Percentiles rank a stretch among this genome's conserved stretches.
phyloP scores from a whole-genome alignment of 345 rosid species.

The Syzygium oleosum region DNA sequence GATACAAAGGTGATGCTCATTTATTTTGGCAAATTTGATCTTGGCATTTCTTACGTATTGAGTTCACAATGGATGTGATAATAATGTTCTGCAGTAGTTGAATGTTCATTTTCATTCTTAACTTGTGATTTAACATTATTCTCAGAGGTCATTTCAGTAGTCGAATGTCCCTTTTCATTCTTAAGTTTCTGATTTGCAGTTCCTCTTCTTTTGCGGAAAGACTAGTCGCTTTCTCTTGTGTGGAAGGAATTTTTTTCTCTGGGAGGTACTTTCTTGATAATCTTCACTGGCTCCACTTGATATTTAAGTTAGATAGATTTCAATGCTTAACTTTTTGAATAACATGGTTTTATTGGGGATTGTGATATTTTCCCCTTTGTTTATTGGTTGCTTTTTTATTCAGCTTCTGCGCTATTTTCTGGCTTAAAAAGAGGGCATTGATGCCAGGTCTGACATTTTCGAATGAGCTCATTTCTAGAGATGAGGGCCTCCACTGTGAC shows the following conservation, averaged over 20 bases:
- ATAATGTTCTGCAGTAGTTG: background rate
- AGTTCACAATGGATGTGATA: background rate
- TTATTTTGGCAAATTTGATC: background rate
- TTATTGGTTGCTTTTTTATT: slow-evolving; percentile 2
- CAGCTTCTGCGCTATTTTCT: slow-evolving; percentile 95
- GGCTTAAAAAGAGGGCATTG: slow-evolving; percentile 94
- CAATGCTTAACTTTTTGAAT: background rate
- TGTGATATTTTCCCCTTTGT: background rate
- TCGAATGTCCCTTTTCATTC: background rate
- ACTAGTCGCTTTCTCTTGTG: slow-evolving; percentile 82
- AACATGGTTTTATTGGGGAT: background rate
- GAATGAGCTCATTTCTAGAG: slow-evolving; percentile 91
- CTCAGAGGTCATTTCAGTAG: background rate
- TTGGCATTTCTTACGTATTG: background rate
- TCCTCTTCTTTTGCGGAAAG: slow-evolving; percentile 68
- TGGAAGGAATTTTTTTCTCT: slow-evolving; percentile 91
- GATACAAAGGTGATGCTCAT: slow-evolving; percentile 50
- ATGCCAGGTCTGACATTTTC: slow-evolving; percentile 97
- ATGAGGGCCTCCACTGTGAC: slow-evolving; percentile 92
- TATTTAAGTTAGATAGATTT: background rate
- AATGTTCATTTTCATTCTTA: background rate
- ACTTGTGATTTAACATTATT: background rate
- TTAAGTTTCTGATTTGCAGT: slow-evolving; percentile 24
- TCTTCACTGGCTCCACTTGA: background rate
- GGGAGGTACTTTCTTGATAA: slow-evolving; percentile 50